Conservation (phyloP, 1,139 yeast species). For the Hansenula lynferdii region DNA sequence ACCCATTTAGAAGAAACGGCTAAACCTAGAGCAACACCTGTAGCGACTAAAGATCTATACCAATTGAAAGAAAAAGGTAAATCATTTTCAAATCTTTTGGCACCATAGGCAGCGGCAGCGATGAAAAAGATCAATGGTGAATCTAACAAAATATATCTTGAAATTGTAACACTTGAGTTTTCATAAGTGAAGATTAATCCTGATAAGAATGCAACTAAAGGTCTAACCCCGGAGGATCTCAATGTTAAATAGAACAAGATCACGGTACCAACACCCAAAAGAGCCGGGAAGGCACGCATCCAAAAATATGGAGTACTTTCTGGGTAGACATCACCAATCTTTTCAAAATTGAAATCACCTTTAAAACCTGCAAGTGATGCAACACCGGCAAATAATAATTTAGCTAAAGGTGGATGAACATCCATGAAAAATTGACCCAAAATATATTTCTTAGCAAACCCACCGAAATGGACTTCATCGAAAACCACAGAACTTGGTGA, state of each 20-base stretch:
- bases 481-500: constrained; percentile 82
- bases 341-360: constrained; percentile 69
- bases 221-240: constrained; percentile 81
- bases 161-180: constrained; percentile 82
- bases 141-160: constrained; percentile 86
- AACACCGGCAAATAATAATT: constrained; percentile 79
- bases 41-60: constrained; percentile 64
- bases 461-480: constrained; percentile 88
- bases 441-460: constrained; percentile 72
- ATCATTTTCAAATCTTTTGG: constrained; percentile 76
- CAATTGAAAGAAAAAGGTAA: constrained; percentile 66
- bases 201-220: constrained; percentile 66
- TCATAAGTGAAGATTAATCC: constrained; percentile 70
- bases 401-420: constrained; percentile 93
- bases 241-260: constrained; percentile 75
- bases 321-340: constrained; percentile 66
- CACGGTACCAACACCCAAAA: constrained; percentile 77
- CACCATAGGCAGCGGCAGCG: constrained; percentile 78
- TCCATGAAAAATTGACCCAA: constrained; percentile 78
- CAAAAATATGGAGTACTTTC: constrained; percentile 61
- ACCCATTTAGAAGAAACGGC: constrained; percentile 95
- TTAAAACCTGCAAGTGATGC: constrained; percentile 69
- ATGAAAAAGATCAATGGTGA: constrained; percentile 89
- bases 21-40: constrained; percentile 83
- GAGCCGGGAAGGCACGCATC: constrained; percentile 86